phyloP scores from a whole-genome alignment of 176 grass and related monocot genomes.

The Triticum timopheevii region DNA sequence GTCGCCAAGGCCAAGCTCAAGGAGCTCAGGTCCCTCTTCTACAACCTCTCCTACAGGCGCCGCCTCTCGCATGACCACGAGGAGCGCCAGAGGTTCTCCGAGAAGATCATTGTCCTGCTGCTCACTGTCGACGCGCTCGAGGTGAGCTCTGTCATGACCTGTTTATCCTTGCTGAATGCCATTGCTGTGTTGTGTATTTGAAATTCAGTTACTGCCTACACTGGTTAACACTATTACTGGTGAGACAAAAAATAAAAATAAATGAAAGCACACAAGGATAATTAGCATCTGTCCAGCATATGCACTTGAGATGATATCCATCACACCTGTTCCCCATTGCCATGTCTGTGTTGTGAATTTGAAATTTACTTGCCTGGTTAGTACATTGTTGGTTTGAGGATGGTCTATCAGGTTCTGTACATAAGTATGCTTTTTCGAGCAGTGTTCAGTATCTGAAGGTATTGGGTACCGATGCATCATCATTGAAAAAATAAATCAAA shows the following conservation, averaged over 20 bases:
- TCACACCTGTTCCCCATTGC: neutral
- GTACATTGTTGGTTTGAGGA: neutral
- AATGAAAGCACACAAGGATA: no score
- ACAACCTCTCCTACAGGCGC: conserved; percentile 70
- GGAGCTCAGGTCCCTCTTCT: conserved; percentile 78
- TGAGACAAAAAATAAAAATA: no score
- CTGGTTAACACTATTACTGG: no score
- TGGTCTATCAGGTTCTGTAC: neutral
- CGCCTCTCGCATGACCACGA: conserved; percentile 41
- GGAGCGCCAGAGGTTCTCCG: conserved; percentile 73
- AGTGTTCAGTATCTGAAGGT: neutral
- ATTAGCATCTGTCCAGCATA: neutral
- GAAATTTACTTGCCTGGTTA: neutral
- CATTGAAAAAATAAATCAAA: neutral
- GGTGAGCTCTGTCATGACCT: conserved; percentile 33
- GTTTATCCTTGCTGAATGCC: neutral
- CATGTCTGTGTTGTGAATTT: neutral
- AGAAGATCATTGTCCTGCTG: conserved; percentile 92
- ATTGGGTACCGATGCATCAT: neutral
- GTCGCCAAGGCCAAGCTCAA: conserved; percentile 87
- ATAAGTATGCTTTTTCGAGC: neutral
- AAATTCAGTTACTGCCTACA: no score
- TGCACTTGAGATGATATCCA: conserved; percentile 57
- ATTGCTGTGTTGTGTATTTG: neutral
- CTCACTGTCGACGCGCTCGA: conserved; percentile 80